Evolutionary conservation across 192 early-diverging fungal genomes (phyloP).

Genomic region (Chytriomyces confervae): DNA sequence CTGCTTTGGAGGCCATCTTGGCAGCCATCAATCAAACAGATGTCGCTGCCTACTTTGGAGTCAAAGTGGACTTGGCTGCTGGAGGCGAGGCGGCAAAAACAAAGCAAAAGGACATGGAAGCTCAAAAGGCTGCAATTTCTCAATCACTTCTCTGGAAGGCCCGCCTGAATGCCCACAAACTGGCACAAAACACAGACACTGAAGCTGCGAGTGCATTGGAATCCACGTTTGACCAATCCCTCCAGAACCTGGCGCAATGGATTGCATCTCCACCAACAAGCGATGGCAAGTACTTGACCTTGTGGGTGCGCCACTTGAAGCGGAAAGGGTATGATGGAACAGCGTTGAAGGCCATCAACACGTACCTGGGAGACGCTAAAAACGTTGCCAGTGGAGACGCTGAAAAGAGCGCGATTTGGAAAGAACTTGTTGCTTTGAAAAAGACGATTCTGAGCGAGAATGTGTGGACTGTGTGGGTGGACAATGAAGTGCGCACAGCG

Average conservation of each 20-base stretch:
- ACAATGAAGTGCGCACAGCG: constrained; percentile 65
- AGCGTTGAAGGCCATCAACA: constrained; percentile 76
- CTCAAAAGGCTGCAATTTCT: constrained; percentile 70
- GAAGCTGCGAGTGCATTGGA: background rate
- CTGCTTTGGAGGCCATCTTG: constrained; percentile 62
- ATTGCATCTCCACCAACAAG: constrained; percentile 55
- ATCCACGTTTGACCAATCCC: constrained; percentile 60
- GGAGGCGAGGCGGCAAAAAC: constrained; percentile 57
- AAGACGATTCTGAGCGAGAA: constrained; percentile 65
- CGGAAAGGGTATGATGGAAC: constrained; percentile 62
- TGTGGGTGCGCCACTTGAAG: constrained; percentile 62
- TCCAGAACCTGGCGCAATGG: constrained; percentile 68
- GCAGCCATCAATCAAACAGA: constrained; percentile 59
- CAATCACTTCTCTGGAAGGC: constrained; percentile 66
- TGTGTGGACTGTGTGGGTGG: constrained; percentile 74
- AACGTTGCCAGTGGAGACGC: constrained; percentile 41
- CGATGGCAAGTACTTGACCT: constrained; percentile 58
- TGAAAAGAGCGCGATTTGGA: constrained; percentile 53
- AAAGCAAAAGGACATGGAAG: constrained; percentile 75
- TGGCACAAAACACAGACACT: background rate
- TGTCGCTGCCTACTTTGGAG: constrained; percentile 71
- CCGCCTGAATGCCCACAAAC: background rate
- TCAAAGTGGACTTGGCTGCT: constrained; percentile 57
- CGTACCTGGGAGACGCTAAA: constrained; percentile 67
- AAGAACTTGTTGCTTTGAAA: constrained; percentile 61